Conservation (phyloP, 768 basidiomycete species). For the Russula foetens region DNA sequence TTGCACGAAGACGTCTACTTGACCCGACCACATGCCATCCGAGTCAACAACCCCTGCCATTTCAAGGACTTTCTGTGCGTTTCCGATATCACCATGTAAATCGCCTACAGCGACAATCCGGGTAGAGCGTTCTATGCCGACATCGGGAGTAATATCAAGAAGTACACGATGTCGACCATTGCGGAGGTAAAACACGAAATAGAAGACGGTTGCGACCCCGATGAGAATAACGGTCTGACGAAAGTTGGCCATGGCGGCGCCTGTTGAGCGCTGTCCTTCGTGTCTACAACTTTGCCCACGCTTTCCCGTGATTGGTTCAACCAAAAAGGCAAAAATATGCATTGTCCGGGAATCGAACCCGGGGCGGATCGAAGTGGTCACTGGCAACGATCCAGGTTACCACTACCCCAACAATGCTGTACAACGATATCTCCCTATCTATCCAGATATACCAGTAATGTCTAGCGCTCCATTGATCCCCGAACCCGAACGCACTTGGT, state of each 20-base stretch:
- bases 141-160: not conserved
- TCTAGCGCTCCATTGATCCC: too few species aligned
- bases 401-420: conserved; percentile 20
- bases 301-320: too few species aligned
- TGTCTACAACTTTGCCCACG: too few species aligned
- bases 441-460: too few species aligned
- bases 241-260: conserved; percentile 8
- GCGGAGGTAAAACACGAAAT: not conserved
- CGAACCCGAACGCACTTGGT: too few species aligned
- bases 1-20: conserved; percentile 84
- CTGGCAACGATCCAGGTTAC: conserved; percentile 22
- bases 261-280: not conserved
- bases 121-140: conserved; percentile 7
- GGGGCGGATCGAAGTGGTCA: conserved; percentile 15
- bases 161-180: not conserved
- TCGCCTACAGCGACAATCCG: conserved; percentile 88
- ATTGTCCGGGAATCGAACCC: conserved; percentile 19
- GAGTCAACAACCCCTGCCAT: conserved; percentile 74
- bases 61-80: conserved; percentile 70
- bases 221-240: conserved; percentile 21
- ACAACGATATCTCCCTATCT: not conserved
- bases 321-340: not conserved
- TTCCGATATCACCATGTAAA: conserved; percentile 80
- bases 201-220: not conserved
- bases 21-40: conserved; percentile 70